phyloP scores from a whole-genome alignment of 2,329 filamentous ascomycete genomes.

The Nectriaceae sp. region DNA sequence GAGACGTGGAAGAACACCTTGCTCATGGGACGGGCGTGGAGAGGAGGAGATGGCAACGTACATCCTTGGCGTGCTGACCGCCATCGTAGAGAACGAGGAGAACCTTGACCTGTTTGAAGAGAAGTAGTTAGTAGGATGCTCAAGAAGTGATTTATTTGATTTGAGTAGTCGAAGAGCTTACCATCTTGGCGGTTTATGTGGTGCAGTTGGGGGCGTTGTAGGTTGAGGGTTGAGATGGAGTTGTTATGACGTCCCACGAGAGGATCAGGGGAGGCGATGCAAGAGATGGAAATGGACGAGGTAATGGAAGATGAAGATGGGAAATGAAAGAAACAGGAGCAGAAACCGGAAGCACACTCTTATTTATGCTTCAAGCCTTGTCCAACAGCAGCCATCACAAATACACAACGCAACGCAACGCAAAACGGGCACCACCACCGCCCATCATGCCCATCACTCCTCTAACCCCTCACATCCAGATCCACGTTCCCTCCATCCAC shows the following conservation, averaged over 20 bases:
- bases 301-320: constrained; percentile 11
- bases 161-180: constrained; percentile 14
- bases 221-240: not conserved
- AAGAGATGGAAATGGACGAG: constrained; percentile 6
- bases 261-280: not conserved
- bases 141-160: constrained; percentile 2
- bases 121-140: constrained; percentile 20
- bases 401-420: constrained; percentile 14
- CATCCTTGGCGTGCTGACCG: constrained; percentile 82
- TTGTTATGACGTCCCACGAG: not conserved
- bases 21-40: constrained; percentile 7
- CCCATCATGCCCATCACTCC: not conserved
- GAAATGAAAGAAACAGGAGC: constrained; percentile 12
- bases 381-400: constrained; percentile 6
- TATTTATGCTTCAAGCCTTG: constrained; percentile 29
- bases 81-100: constrained; percentile 94
- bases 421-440: constrained; percentile 7
- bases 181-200: constrained; percentile 31
- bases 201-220: constrained; percentile 5
- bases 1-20: constrained; percentile 14
- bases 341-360: constrained; percentile 19
- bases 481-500: no score
- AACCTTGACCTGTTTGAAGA: constrained; percentile 81
- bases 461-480: no score
- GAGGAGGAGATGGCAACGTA: constrained; percentile 42